Percentiles rank a stretch among this genome's conserved stretches.
Evolutionary conservation across 305 asterid genomes (phyloP).

Genomic region (Fraxinus velutina): DNA sequence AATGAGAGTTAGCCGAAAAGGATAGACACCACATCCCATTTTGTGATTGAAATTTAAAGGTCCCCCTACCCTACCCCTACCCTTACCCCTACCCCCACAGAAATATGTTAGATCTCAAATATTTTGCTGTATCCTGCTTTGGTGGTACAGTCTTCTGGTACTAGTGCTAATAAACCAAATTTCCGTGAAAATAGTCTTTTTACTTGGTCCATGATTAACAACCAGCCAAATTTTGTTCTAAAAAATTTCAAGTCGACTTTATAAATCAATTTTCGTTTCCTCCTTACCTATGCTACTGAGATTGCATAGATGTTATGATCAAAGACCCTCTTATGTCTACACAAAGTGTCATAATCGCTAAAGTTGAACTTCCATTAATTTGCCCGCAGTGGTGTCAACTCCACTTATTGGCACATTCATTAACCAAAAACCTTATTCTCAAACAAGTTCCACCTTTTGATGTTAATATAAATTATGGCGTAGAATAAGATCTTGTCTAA

Average conservation of each 20-base stretch:
- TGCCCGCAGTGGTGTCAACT: not conserved
- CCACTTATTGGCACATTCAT: not conserved
- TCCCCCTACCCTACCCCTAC: not conserved
- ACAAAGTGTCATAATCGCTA: not conserved
- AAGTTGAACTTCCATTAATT: not conserved
- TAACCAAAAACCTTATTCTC: not conserved
- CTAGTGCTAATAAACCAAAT: not conserved
- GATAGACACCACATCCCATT: conserved; percentile 17
- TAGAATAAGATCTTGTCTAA: conserved; percentile 20
- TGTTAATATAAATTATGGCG: not conserved
- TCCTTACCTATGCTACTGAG: not conserved
- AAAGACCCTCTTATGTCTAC: not conserved
- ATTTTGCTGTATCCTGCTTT: conserved; percentile 12
- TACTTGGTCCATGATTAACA: not conserved
- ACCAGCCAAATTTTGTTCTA: not conserved
- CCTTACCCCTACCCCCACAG: conserved; percentile 9
- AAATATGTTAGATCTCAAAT: not conserved
- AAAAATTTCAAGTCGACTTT: not conserved
- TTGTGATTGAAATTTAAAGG: conserved; percentile 19
- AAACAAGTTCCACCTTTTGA: conserved; percentile 18
- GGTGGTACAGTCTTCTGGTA: not conserved
- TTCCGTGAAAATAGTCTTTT: not conserved
- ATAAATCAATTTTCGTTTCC: not conserved
- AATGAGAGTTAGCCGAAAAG: not conserved
- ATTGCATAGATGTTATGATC: not conserved